phyloP scores from a whole-genome alignment of 164 flowering plant genomes.

The Saururus chinensis region DNA sequence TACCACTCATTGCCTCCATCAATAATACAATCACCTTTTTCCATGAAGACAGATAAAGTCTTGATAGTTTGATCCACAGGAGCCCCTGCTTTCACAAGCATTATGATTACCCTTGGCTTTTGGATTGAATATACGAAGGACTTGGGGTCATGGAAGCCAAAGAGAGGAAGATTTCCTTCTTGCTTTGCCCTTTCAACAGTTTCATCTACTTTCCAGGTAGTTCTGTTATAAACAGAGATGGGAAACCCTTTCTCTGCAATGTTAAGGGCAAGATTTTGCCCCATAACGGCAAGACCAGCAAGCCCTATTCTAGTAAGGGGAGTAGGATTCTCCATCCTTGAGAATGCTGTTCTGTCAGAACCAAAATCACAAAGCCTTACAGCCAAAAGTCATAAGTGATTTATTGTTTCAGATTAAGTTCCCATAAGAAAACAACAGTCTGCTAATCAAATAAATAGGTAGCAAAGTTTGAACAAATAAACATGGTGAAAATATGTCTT shows the following conservation, averaged over 20 bases:
- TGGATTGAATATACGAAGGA: constrained; percentile 50
- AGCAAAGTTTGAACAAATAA: no score
- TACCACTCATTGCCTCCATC: constrained; percentile 82
- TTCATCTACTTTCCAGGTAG: constrained; percentile 66
- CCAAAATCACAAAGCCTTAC: no score
- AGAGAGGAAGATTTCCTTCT: constrained; percentile 60
- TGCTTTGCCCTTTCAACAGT: constrained; percentile 53
- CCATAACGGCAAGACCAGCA: constrained; percentile 74
- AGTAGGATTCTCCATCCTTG: background rate
- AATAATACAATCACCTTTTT: constrained; percentile 58
- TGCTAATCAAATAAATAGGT: no score
- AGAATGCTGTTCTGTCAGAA: no score
- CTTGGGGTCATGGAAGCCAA: constrained; percentile 52
- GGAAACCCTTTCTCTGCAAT: constrained; percentile 82
- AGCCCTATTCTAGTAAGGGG: constrained; percentile 44
- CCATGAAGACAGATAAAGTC: constrained; percentile 46
- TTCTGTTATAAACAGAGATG: constrained; percentile 68
- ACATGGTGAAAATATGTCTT: no score
- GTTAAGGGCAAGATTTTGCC: constrained; percentile 74
- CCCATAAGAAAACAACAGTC: no score
- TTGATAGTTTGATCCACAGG: constrained; percentile 63
- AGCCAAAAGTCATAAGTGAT: no score
- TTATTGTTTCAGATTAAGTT: no score
- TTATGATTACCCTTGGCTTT: constrained; percentile 52
- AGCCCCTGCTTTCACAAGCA: constrained; percentile 68